Percentiles rank a stretch among this genome's conserved stretches.
Conservation (phyloP, 495 filamentous ascomycete species). For the Copromyces sp. region DNA sequence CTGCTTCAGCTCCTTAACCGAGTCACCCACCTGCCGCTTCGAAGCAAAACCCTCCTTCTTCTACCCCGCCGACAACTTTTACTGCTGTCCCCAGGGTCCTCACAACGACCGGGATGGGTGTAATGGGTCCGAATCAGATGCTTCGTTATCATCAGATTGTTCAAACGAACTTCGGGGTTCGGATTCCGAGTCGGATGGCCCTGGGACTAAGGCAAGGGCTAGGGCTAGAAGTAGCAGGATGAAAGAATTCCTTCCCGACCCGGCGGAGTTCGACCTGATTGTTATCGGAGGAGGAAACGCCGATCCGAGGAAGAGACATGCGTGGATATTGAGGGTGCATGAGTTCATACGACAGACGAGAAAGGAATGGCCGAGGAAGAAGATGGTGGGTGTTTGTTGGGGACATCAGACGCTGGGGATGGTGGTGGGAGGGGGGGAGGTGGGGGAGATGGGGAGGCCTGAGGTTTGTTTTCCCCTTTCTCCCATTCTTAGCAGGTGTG, state of each 20-base stretch:
- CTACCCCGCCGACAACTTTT: slow-evolving; percentile 28
- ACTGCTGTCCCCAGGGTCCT: background rate
- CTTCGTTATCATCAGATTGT: background rate
- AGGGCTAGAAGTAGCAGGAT: background rate
- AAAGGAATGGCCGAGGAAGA: slow-evolving; percentile 27
- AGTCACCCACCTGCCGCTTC: background rate
- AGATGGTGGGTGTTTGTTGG: slow-evolving; percentile 39
- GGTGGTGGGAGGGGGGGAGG: slow-evolving; percentile 28
- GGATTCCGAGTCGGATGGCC: background rate
- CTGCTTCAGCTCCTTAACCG: slow-evolving; percentile 24
- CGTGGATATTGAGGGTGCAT: slow-evolving; percentile 37
- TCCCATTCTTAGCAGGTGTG: background rate
- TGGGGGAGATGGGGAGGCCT: slow-evolving; percentile 29
- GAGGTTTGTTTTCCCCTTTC: slow-evolving; percentile 20
- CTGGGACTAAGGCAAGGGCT: background rate
- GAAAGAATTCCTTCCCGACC: slow-evolving; percentile 27
- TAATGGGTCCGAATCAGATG: background rate
- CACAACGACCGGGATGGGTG: background rate
- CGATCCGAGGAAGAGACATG: slow-evolving; percentile 32
- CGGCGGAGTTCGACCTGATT: slow-evolving; percentile 35
- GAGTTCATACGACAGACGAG: slow-evolving; percentile 30
- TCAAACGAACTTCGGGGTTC: background rate
- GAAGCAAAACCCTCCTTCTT: slow-evolving; percentile 26
- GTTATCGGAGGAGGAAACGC: slow-evolving; percentile 38
- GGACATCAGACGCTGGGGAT: slow-evolving; percentile 37